Percentiles rank a stretch among this genome's conserved stretches.
Conservation (phyloP, 2,329 filamentous ascomycete genomes). For the Zymoseptoria pseudotritici region DNA sequence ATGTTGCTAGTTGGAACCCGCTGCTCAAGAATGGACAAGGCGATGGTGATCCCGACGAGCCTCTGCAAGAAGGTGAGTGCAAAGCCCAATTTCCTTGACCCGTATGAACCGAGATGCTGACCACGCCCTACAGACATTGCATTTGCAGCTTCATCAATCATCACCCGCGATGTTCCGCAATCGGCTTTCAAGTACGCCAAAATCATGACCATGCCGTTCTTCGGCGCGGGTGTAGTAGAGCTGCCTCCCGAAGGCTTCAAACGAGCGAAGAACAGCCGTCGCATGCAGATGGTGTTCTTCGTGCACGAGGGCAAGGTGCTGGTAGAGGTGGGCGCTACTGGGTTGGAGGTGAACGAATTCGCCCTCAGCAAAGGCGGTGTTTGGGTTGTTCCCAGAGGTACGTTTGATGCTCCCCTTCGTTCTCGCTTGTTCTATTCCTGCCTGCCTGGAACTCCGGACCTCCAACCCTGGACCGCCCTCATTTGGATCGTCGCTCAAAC, state of each 20-base stretch:
- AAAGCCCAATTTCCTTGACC: not conserved
- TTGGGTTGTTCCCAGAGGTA: slow-evolving; percentile 93
- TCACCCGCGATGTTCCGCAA: slow-evolving; percentile 51
- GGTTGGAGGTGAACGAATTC: slow-evolving; percentile 58
- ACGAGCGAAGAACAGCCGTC: slow-evolving; percentile 81
- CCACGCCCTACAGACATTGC: slow-evolving; percentile 46
- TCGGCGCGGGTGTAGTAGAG: slow-evolving; percentile 85
- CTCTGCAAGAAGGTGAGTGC: slow-evolving; percentile 34
- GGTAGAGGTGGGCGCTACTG: slow-evolving; percentile 55
- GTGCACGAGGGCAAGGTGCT: slow-evolving; percentile 75
- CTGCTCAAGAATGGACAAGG: slow-evolving; percentile 18
- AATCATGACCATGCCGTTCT: slow-evolving; percentile 74
- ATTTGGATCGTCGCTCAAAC: not conserved
- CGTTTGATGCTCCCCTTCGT: slow-evolving; percentile 30
- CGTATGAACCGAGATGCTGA: slow-evolving; percentile 9
- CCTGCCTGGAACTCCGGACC: slow-evolving; percentile 6
- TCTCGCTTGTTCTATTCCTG: slow-evolving; percentile 10
- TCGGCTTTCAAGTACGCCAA: slow-evolving; percentile 84
- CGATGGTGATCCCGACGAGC: slow-evolving; percentile 29
- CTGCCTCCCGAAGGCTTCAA: slow-evolving; percentile 77
- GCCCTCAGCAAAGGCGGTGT: slow-evolving; percentile 79
- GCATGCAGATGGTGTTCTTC: slow-evolving; percentile 97
- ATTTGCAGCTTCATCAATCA: slow-evolving; percentile 50
- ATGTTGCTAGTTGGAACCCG: slow-evolving; percentile 51
- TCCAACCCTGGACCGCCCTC: not conserved